Percentiles rank a stretch among this genome's conserved stretches.
These are phyloP conservation scores for Penicillium robsamsonii DNA, from an alignment of 495 filamentous ascomycete species.

Conservation along the genomic window DNA sequence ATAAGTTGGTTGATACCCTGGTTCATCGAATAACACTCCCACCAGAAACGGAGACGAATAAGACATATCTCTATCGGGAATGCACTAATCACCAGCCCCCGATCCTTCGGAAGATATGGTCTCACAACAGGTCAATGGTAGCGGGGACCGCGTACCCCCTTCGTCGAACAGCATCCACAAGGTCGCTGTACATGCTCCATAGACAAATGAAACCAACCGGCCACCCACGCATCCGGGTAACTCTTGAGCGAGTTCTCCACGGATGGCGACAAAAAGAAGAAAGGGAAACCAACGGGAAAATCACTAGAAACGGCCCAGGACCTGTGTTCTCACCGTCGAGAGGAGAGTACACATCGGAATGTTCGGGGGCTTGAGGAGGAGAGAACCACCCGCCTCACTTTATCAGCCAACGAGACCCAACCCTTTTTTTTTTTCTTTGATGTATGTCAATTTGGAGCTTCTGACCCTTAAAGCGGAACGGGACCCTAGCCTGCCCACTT, in stretches of 20 bases:
- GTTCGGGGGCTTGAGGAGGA: slow-evolving; percentile 15
- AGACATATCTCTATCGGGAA: slow-evolving; percentile 11
- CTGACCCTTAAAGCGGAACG: background rate
- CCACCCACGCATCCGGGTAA: slow-evolving; percentile 6
- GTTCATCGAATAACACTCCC: background rate
- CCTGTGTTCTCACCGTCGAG: slow-evolving; percentile 6
- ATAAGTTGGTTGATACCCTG: slow-evolving; percentile 7
- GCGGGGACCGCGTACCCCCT: slow-evolving; percentile 10
- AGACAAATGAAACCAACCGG: slow-evolving; percentile 11
- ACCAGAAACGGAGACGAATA: slow-evolving; percentile 15
- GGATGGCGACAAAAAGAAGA: background rate
- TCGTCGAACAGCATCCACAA: slow-evolving; percentile 14
- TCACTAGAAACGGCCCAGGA: slow-evolving; percentile 2
- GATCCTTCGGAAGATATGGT: slow-evolving; percentile 17
- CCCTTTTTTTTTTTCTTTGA: slow-evolving; percentile 26
- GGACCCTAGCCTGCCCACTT: slow-evolving; percentile 1
- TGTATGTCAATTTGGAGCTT: slow-evolving; percentile 6
- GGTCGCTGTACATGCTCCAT: background rate
- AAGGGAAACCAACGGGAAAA: background rate
- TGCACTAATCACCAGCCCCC: slow-evolving; percentile 5
- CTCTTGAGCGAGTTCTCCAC: background rate
- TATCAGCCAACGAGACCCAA: slow-evolving; percentile 36
- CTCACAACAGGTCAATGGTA: slow-evolving; percentile 12
- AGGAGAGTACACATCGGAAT: slow-evolving; percentile 23
- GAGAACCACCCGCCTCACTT: slow-evolving; percentile 41